Evolutionary conservation across 176 grass and related monocot genomes (phyloP).

Genomic region (Cenchrus purpureus): DNA sequence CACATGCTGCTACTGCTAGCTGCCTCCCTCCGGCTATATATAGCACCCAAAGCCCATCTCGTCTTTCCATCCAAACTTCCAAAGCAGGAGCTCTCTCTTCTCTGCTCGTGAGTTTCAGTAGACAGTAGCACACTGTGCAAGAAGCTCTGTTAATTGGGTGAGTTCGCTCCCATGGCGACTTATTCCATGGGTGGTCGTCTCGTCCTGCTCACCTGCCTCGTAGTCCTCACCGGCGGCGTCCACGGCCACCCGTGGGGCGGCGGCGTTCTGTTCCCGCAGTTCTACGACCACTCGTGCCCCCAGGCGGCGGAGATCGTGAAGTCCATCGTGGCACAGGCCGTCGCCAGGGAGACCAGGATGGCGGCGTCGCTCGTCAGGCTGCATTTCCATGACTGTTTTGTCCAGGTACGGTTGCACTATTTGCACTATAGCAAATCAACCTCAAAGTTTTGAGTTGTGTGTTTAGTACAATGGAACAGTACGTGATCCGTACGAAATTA

Average conservation of each 20-base stretch:
- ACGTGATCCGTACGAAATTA: neutral
- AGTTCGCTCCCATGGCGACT: slow-evolving; percentile 44
- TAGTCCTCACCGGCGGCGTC: slow-evolving; percentile 29
- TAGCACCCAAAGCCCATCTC: slow-evolving; percentile 26
- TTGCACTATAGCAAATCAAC: neutral
- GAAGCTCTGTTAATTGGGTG: too few relatives aligned
- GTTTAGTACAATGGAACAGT: neutral
- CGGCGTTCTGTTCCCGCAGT: slow-evolving; percentile 62
- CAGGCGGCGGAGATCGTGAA: slow-evolving; percentile 64
- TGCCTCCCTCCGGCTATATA: slow-evolving; percentile 28
- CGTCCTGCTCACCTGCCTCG: slow-evolving; percentile 40
- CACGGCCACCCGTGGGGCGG: slow-evolving; percentile 43
- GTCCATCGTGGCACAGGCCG: slow-evolving; percentile 62
- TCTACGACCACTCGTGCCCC: slow-evolving; percentile 75
- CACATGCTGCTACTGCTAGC: neutral
- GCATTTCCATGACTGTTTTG: slow-evolving; percentile 65
- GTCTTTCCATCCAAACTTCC: slow-evolving; percentile 1
- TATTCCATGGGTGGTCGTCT: slow-evolving; percentile 14
- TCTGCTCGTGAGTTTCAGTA: neutral
- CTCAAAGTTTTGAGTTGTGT: neutral
- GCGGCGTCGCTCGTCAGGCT: slow-evolving; percentile 75
- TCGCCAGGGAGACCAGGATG: slow-evolving; percentile 78
- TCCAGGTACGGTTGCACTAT: slow-evolving; percentile 33
- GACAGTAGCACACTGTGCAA: neutral
- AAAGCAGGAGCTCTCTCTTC: neutral